Percentiles rank a stretch among this genome's conserved stretches.
These are phyloP conservation scores for Pichia kluyveri DNA, from an alignment of 805 yeast species.

Conservation along the genomic window DNA sequence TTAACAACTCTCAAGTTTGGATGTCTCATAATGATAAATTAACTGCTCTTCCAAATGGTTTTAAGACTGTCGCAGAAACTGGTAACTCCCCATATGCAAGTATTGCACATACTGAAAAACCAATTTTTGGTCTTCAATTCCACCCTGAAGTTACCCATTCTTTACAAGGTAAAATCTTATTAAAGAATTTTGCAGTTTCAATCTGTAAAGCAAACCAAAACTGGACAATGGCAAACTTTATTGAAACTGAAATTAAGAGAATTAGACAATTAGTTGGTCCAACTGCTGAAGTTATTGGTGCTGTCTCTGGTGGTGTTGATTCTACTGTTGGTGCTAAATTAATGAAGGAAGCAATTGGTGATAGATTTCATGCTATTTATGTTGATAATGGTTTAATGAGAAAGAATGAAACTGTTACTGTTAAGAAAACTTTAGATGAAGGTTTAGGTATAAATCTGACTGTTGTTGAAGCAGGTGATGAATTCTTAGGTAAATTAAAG, in stretches of 20 bases:
- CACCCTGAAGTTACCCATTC: constrained; percentile 99
- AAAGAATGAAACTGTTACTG: constrained; percentile 82
- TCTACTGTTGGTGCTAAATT: constrained; percentile 98
- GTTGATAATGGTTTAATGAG: constrained; percentile 98
- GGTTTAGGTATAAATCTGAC: constrained; percentile 93
- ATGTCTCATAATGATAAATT: constrained; percentile 99
- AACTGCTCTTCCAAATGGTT: constrained; percentile 81
- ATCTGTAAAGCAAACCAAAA: constrained; percentile 81
- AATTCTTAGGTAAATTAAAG: constrained; percentile 75
- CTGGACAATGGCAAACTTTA: constrained; percentile 98
- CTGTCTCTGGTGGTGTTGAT: constrained; percentile 99
- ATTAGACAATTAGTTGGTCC: constrained; percentile 91
- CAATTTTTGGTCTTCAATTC: constrained; percentile 92
- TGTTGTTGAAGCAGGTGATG: constrained; percentile 89
- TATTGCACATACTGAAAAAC: constrained; percentile 63
- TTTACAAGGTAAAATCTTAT: constrained; percentile 74
- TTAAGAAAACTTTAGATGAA: constrained; percentile 79
- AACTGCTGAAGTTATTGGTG: constrained; percentile 97
- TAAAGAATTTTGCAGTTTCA: constrained; percentile 86
- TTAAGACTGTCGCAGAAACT: constrained; percentile 81
- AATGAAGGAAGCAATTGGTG: constrained; percentile 97
- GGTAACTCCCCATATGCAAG: constrained; percentile 96
- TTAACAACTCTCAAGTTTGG: constrained; percentile 96
- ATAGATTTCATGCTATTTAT: constrained; percentile 94
- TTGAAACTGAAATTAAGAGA: constrained; percentile 92